phyloP scores from a whole-genome alignment of 129 eudicot species.

The Arctium minus region DNA sequence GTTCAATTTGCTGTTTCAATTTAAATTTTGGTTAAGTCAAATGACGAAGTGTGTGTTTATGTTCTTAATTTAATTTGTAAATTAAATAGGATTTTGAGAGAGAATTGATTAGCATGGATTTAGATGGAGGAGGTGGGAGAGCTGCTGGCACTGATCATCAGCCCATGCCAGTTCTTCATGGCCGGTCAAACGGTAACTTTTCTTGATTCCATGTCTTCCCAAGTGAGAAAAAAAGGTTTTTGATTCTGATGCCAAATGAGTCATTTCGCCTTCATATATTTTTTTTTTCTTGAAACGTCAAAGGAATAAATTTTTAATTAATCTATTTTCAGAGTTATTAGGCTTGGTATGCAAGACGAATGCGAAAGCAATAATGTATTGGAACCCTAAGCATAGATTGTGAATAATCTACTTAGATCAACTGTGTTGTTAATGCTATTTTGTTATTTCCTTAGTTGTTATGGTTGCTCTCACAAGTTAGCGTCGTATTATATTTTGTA shows the following conservation, averaged over 20 bases:
- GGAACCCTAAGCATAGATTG: neutral
- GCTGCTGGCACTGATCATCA: slow-evolving; percentile 14
- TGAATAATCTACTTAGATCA: neutral
- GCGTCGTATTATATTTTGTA: neutral
- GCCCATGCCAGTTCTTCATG: slow-evolving; percentile 14
- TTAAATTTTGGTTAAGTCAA: neutral
- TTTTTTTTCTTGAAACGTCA: neutral
- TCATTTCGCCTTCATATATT: neutral
- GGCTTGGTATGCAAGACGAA: neutral
- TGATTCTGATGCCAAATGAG: neutral
- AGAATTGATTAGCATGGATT: slow-evolving; percentile 27
- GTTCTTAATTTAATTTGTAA: neutral
- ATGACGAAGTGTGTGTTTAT: neutral
- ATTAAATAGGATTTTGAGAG: slow-evolving; percentile 12
- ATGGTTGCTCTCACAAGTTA: neutral
- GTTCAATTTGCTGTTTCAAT: neutral
- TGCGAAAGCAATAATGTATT: neutral
- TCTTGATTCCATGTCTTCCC: neutral
- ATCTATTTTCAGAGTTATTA: neutral
- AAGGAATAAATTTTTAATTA: neutral
- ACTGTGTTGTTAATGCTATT: neutral
- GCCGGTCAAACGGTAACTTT: slow-evolving; percentile 35
- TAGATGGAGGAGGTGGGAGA: slow-evolving; percentile 25
- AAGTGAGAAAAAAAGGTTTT: neutral
- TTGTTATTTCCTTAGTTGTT: neutral